A percentile compares a stretch with the other conserved stretches of the same genome.
Evolutionary conservation across 2,329 filamentous ascomycete species (phyloP).

Genomic region (Xylariaceae sp.): DNA sequence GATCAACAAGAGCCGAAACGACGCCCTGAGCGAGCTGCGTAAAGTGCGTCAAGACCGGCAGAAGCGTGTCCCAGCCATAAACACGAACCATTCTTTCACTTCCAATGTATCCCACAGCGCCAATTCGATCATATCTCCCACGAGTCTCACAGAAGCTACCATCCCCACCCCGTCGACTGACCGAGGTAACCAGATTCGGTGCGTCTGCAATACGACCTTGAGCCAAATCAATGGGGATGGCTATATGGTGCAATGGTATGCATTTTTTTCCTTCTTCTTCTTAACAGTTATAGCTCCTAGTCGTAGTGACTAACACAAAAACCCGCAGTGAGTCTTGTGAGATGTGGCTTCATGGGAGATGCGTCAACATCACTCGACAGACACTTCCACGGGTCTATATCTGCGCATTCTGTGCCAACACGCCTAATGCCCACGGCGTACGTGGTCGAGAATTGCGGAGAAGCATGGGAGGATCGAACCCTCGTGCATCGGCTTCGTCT

Average conservation of each 20-base stretch:
- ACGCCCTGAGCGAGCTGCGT: constrained; percentile 65
- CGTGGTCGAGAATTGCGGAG: constrained; percentile 53
- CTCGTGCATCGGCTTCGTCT: constrained; percentile 42
- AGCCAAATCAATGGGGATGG: constrained; percentile 50
- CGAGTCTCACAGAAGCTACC: constrained; percentile 56
- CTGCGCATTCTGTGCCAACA: constrained; percentile 67
- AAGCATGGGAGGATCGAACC: constrained; percentile 33
- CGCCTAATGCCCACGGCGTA: constrained; percentile 58
- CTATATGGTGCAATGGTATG: constrained; percentile 70
- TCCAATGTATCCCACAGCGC: constrained; percentile 38
- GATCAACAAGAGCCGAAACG: constrained; percentile 48
- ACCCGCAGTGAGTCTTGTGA: constrained; percentile 65
- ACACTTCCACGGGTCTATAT: constrained; percentile 67
- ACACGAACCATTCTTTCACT: constrained; percentile 44
- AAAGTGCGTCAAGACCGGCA: constrained; percentile 62
- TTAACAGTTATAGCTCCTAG: not conserved
- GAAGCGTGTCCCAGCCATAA: constrained; percentile 45
- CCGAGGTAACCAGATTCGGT: constrained; percentile 56
- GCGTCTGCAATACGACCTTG: constrained; percentile 56
- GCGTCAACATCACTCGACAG: constrained; percentile 63
- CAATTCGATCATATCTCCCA: constrained; percentile 54
- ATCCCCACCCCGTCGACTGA: constrained; percentile 53
- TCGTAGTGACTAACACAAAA: constrained; percentile 13
- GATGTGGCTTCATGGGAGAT: constrained; percentile 68
- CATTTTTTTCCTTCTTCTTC: not conserved